Conservation (phyloP, 2,329 filamentous ascomycete genomes). For the Fonsecaea erecta region DNA sequence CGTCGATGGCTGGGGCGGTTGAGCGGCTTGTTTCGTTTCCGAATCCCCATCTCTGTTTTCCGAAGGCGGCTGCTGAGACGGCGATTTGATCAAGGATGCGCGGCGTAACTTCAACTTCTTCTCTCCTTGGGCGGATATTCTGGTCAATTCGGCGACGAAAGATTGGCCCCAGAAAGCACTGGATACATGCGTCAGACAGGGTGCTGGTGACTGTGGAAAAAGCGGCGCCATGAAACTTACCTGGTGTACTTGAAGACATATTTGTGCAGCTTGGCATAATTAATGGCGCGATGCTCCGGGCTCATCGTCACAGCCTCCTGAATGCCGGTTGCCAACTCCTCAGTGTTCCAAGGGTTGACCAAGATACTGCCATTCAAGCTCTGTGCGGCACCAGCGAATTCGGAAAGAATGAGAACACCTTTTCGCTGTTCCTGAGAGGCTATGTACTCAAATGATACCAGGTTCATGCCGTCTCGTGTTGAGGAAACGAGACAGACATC, state of each 20-base stretch:
- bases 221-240: conserved; percentile 44
- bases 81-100: conserved; percentile 28
- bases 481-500: conserved; percentile 92
- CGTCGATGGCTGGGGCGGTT: background rate
- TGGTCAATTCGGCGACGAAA: conserved; percentile 81
- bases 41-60: conserved; percentile 9
- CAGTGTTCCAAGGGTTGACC: conserved; percentile 98
- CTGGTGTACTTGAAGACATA: conserved; percentile 98
- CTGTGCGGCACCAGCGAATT: conserved; percentile 95
- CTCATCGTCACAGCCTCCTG: conserved; percentile 97
- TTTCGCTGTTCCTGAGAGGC: conserved; percentile 88
- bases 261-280: conserved; percentile 89
- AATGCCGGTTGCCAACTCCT: conserved; percentile 89
- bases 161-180: conserved; percentile 94
- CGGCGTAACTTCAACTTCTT: conserved; percentile 52
- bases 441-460: conserved; percentile 98
- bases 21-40: background rate
- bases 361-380: conserved; percentile 91
- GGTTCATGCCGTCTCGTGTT: conserved; percentile 98
- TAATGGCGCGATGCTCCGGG: conserved; percentile 80
- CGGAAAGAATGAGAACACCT: conserved; percentile 91
- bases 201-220: background rate
- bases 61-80: conserved; percentile 11
- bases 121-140: conserved; percentile 60
- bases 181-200: conserved; percentile 34